These are phyloP conservation scores for Fusarium duplospermum DNA, from an alignment of 2,329 filamentous ascomycete genomes.

Conservation along the genomic window DNA sequence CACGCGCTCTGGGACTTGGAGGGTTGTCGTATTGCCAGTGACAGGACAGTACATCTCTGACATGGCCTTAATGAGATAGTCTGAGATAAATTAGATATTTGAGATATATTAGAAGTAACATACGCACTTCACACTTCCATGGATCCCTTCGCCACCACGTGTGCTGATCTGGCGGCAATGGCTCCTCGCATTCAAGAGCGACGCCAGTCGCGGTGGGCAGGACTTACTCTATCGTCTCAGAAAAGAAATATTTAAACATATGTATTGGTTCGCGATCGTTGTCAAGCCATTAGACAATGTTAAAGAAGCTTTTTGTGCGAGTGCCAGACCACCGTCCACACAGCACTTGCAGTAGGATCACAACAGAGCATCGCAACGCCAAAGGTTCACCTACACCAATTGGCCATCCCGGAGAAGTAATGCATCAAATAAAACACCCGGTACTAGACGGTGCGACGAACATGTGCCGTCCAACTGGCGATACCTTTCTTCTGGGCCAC, in stretches of 20 bases:
- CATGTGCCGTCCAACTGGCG: background rate
- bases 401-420: background rate
- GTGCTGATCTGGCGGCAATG: background rate
- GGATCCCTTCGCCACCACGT: background rate
- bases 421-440: background rate
- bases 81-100: accelerated
- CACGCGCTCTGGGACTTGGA: background rate
- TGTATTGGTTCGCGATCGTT: background rate
- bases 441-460: background rate
- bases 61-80: background rate
- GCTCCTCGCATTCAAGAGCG: background rate
- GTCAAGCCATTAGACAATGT: background rate
- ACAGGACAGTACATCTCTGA: background rate
- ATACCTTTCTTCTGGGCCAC: background rate
- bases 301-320: background rate
- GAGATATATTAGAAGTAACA: background rate
- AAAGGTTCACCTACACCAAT: background rate
- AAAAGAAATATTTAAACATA: background rate
- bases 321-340: background rate
- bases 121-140: background rate
- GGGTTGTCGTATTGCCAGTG: background rate
- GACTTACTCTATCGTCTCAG: background rate
- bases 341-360: background rate
- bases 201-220: background rate
- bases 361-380: background rate